Percentiles rank a stretch among this genome's conserved stretches.
phyloP scores from a whole-genome alignment of 257 asterid species.

The Ocimum tenuiflorum region DNA sequence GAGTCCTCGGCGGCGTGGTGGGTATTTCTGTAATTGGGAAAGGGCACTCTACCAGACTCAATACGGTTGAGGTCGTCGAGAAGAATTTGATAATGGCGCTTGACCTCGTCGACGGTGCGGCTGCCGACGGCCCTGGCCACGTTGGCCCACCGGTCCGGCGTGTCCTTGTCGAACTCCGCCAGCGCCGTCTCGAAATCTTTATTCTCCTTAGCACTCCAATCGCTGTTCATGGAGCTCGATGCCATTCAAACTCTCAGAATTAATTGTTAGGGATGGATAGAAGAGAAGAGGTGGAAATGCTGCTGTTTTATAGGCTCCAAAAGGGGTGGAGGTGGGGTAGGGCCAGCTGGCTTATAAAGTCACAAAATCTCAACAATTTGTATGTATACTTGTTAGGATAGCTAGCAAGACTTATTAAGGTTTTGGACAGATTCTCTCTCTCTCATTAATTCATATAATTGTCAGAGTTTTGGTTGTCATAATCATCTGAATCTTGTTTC shows the following conservation, averaged over 20 bases:
- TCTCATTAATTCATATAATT: background rate
- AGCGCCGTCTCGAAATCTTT: constrained; percentile 76
- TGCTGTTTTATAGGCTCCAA: constrained; percentile 31
- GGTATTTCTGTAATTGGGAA: constrained; percentile 37
- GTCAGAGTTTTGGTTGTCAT: background rate
- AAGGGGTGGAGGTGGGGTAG: background rate
- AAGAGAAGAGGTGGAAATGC: constrained; percentile 11
- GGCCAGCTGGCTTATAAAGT: constrained; percentile 33
- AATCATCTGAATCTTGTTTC: constrained; percentile 8
- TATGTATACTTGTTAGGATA: no score
- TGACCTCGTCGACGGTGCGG: constrained; percentile 63
- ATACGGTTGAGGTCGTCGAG: constrained; percentile 49
- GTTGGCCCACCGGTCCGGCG: constrained; percentile 78
- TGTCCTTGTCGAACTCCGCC: constrained; percentile 59
- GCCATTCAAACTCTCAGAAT: constrained; percentile 23
- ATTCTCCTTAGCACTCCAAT: constrained; percentile 66
- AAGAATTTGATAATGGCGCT: constrained; percentile 53
- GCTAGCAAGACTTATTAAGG: no score
- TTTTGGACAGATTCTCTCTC: no score
- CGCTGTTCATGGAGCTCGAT: constrained; percentile 30
- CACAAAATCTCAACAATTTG: constrained; percentile 21
- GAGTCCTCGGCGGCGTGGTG: constrained; percentile 10
- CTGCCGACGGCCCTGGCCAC: constrained; percentile 67
- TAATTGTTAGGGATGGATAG: background rate
- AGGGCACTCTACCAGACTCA: constrained; percentile 60